These are phyloP conservation scores for Cenococcum geophilum DNA, from an alignment of 495 filamentous ascomycete genomes.

Conservation along the genomic window DNA sequence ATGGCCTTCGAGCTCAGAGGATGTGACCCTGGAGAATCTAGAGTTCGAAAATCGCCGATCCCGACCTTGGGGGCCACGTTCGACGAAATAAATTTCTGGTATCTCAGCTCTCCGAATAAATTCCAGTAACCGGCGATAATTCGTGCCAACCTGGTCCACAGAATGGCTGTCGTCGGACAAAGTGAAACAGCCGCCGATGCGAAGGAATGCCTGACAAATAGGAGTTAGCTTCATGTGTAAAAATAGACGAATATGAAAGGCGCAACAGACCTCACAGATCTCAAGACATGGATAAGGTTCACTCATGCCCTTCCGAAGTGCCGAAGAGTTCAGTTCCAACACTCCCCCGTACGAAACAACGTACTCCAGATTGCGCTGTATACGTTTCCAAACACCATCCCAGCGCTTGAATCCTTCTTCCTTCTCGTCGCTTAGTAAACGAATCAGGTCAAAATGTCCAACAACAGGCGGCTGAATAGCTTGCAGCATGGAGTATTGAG, in stretches of 20 bases:
- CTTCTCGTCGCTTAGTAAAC: slow-evolving; percentile 66
- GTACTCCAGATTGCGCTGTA: slow-evolving; percentile 66
- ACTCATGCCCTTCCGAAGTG: slow-evolving; percentile 77
- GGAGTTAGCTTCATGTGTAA: slow-evolving; percentile 10
- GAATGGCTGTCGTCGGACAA: slow-evolving; percentile 90
- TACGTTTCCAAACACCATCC: slow-evolving; percentile 61
- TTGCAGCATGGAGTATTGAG: slow-evolving; percentile 72
- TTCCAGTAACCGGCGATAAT: slow-evolving; percentile 55
- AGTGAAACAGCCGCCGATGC: slow-evolving; percentile 70
- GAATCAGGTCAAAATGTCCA: slow-evolving; percentile 89
- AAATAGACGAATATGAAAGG: background rate
- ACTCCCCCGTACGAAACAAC: slow-evolving; percentile 69
- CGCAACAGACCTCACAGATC: slow-evolving; percentile 63
- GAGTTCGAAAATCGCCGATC: slow-evolving; percentile 29
- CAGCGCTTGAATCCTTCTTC: slow-evolving; percentile 50
- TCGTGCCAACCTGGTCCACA: slow-evolving; percentile 68
- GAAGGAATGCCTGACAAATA: slow-evolving; percentile 48
- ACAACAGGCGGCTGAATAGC: slow-evolving; percentile 71
- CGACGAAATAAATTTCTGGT: slow-evolving; percentile 30
- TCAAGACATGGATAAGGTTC: slow-evolving; percentile 81
- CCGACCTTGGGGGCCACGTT: slow-evolving; percentile 6
- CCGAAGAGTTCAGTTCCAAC: slow-evolving; percentile 82
- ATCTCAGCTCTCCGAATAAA: slow-evolving; percentile 52
- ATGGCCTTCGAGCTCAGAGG: slow-evolving; percentile 22
- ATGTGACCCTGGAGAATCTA: slow-evolving; percentile 23